These are phyloP conservation scores for Xylaria sp. DNA, from an alignment of 2,329 filamentous ascomycete species.

Conservation along the genomic window DNA sequence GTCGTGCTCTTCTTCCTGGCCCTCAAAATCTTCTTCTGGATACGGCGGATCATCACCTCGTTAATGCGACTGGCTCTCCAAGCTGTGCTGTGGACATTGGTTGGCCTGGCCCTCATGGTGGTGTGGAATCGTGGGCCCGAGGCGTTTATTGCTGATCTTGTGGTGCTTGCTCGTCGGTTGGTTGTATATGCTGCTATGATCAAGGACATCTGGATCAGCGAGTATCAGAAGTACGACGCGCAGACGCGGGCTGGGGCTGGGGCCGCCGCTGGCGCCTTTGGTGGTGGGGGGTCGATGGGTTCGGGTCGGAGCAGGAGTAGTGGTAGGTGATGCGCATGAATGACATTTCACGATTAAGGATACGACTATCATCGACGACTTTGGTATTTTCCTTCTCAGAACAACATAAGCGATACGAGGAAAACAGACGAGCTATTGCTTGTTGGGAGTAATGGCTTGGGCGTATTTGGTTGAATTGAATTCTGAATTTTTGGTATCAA, in stretches of 20 bases:
- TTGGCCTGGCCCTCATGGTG: conserved; percentile 65
- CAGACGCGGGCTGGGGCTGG: conserved; percentile 51
- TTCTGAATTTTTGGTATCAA: conserved; percentile 42
- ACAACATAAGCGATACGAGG: conserved; percentile 10
- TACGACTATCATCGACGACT: conserved; percentile 19
- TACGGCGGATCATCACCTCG: conserved; percentile 78
- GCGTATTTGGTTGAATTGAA: conserved; percentile 19
- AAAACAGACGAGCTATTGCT: conserved; percentile 19
- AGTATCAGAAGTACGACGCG: conserved; percentile 68
- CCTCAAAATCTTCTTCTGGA: conserved; percentile 75
- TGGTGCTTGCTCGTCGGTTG: conserved; percentile 57
- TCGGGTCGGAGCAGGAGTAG: conserved; percentile 35
- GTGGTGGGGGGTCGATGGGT: conserved; percentile 34
- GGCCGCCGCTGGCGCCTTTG: conserved; percentile 33
- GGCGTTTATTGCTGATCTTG: conserved; percentile 70
- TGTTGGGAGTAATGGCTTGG: conserved; percentile 23
- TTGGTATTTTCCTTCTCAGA: not conserved
- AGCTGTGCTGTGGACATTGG: conserved; percentile 71
- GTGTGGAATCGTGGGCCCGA: conserved; percentile 74
- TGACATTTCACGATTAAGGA: conserved; percentile 26
- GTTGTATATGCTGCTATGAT: conserved; percentile 60
- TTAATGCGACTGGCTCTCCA: conserved; percentile 76
- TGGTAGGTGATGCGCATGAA: conserved; percentile 35
- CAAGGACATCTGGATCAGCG: conserved; percentile 65
- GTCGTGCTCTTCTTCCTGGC: conserved; percentile 68